phyloP scores from a whole-genome alignment of 805 yeast genomes.

The Naumovozyma baii region DNA sequence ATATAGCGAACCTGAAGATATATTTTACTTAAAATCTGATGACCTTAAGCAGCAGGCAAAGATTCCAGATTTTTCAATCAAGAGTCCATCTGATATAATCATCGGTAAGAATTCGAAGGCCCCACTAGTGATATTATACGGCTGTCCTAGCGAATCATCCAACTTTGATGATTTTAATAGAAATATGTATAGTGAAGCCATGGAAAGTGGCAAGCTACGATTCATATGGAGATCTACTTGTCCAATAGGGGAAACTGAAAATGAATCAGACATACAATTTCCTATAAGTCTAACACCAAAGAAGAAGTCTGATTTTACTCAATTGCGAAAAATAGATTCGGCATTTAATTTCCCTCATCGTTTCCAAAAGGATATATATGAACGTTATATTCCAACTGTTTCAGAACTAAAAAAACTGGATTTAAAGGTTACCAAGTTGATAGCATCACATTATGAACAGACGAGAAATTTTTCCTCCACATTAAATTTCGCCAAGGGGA shows the following conservation, averaged over 20 bases:
- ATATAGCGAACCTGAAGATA: slow-evolving; percentile 60
- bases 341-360: slow-evolving; percentile 8
- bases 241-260: slow-evolving; percentile 6
- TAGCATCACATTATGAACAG: slow-evolving; percentile 32
- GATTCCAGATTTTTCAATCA: slow-evolving; percentile 10
- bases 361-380: slow-evolving; percentile 36
- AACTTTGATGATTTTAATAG: slow-evolving; percentile 48
- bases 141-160: slow-evolving; percentile 42
- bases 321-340: slow-evolving; percentile 24
- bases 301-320: slow-evolving; percentile 25
- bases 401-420: slow-evolving; percentile 35
- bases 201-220: slow-evolving; percentile 48
- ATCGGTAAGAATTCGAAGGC: slow-evolving; percentile 41
- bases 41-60: slow-evolving; percentile 20
- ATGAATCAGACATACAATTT: slow-evolving; percentile 12
- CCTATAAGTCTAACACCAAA: slow-evolving; percentile 22
- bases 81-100: slow-evolving; percentile 49
- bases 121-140: slow-evolving; percentile 60
- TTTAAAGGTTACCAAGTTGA: slow-evolving; percentile 58
- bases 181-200: slow-evolving; percentile 49
- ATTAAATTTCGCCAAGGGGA: slow-evolving; percentile 26
- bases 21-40: slow-evolving; percentile 66
- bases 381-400: slow-evolving; percentile 9
- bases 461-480: slow-evolving; percentile 30
- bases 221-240: slow-evolving; percentile 68